A percentile compares a stretch with the other conserved stretches of the same genome.
phyloP scores from a whole-genome alignment of 805 yeast species.

The Tetrapisispora namnaoensis region DNA sequence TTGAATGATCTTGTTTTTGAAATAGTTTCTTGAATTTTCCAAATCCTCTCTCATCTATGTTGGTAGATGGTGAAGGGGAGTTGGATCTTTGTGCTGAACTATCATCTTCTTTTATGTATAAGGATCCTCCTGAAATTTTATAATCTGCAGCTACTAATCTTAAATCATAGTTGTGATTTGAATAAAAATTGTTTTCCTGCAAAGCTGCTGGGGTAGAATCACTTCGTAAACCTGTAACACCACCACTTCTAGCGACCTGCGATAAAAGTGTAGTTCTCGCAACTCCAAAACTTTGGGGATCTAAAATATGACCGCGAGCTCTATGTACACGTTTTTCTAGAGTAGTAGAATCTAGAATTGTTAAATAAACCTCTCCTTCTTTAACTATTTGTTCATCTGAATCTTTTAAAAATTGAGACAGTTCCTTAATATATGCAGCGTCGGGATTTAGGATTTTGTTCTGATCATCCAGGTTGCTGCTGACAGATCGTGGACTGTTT shows the following conservation, averaged over 20 bases:
- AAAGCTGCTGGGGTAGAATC: slow-evolving; percentile 15
- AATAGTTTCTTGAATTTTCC: slow-evolving; percentile 24
- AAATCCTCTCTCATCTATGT: slow-evolving; percentile 9
- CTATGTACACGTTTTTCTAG: slow-evolving; percentile 41
- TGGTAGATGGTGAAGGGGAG: slow-evolving; percentile 1
- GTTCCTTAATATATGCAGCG: slow-evolving; percentile 46
- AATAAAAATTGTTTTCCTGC: slow-evolving; percentile 26
- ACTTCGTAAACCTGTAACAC: slow-evolving; percentile 33
- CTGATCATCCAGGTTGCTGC: background rate
- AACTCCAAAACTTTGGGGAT: slow-evolving; percentile 27
- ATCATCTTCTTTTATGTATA: background rate
- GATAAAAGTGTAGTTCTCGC: slow-evolving; percentile 32
- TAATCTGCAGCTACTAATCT: slow-evolving; percentile 13
- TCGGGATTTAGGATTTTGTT: slow-evolving; percentile 29
- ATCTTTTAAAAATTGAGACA: slow-evolving; percentile 45
- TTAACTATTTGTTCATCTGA: slow-evolving; percentile 52
- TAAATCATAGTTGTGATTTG: slow-evolving; percentile 14
- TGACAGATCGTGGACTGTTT: background rate
- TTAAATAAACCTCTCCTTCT: slow-evolving; percentile 44
- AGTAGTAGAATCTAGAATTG: slow-evolving; percentile 35
- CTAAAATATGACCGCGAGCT: slow-evolving; percentile 46
- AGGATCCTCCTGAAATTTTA: slow-evolving; percentile 9
- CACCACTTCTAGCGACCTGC: slow-evolving; percentile 38
- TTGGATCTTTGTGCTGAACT: background rate
- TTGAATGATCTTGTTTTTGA: slow-evolving; percentile 18